A percentile compares a stretch with the other conserved stretches of the same genome.
Conservation (phyloP, 495 filamentous ascomycete species). For the Xylaria bambusicola region DNA sequence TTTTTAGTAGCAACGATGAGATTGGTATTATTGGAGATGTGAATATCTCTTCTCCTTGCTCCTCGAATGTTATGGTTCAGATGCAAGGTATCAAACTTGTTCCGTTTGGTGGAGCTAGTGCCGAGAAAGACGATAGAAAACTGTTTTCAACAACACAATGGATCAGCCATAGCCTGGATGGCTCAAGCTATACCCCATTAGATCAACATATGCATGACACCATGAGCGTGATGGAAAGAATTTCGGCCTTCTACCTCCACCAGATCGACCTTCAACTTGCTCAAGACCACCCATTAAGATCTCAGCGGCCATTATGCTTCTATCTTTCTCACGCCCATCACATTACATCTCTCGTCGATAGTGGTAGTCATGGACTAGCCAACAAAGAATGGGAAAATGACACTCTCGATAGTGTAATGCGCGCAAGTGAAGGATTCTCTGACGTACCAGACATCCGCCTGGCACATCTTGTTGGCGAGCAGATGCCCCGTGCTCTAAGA, state of each 20-base stretch:
- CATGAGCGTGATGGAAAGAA: constrained; percentile 5
- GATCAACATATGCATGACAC: no score
- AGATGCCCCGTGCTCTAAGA: constrained; percentile 32
- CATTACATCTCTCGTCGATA: background rate
- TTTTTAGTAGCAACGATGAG: no score
- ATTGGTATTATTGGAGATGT: no score
- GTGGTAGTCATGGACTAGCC: constrained; percentile 19
- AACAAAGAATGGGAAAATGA: constrained; percentile 41
- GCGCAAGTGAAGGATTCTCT: constrained; percentile 7
- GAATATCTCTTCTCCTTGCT: no score
- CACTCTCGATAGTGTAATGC: constrained; percentile 29
- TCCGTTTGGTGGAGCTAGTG: no score
- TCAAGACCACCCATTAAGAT: constrained; percentile 13
- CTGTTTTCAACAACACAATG: constrained; percentile 13
- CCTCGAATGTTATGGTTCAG: no score
- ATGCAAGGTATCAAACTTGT: no score
- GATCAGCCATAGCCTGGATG: background rate
- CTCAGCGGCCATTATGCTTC: background rate
- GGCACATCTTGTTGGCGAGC: constrained; percentile 34
- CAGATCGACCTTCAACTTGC: constrained; percentile 22
- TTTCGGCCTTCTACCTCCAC: constrained; percentile 21
- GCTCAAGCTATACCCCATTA: background rate
- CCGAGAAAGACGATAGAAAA: constrained; percentile 10
- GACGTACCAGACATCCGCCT: constrained; percentile 19
- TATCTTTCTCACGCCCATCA: constrained; percentile 21